A percentile compares a stretch with the other conserved stretches of the same genome.
These are phyloP conservation scores for Thelonectria olida DNA, from an alignment of 2,329 filamentous ascomycete genomes.

Conservation along the genomic window DNA sequence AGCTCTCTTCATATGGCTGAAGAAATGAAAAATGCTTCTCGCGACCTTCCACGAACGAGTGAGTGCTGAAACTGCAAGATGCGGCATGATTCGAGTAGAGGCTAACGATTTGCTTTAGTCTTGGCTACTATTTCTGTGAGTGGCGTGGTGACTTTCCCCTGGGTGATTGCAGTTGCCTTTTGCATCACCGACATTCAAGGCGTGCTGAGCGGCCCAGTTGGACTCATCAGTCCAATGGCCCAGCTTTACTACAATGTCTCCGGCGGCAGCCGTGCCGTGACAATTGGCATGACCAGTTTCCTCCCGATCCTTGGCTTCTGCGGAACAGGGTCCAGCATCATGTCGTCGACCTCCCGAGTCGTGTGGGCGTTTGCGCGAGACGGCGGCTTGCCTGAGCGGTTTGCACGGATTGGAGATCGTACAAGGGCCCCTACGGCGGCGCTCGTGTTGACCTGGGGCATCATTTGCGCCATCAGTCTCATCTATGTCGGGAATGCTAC, in stretches of 20 bases:
- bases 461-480: constrained; percentile 6
- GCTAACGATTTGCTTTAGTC: not conserved
- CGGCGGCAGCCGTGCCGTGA: constrained; percentile 8
- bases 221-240: constrained; percentile 10
- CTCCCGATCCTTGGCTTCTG: constrained; percentile 13
- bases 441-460: constrained; percentile 3
- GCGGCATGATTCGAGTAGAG: too few species aligned
- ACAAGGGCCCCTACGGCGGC: not conserved
- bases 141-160: constrained; percentile 7
- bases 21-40: constrained; percentile 12
- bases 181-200: constrained; percentile 12
- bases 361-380: constrained; percentile 19
- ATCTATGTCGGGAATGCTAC: constrained; percentile 17
- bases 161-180: constrained; percentile 15
- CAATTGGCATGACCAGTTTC: constrained; percentile 4
- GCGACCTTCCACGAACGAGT: constrained; percentile 13
- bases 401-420: constrained; percentile 2
- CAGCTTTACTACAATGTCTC: constrained; percentile 20
- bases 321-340: constrained; percentile 6
- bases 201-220: constrained; percentile 3
- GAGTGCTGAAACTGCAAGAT: not conserved
- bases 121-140: constrained; percentile 8
- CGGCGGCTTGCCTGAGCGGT: constrained; percentile 3
- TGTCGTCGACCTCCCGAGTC: constrained; percentile 11
- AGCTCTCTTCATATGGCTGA: constrained; percentile 17